phyloP scores from a whole-genome alignment of 257 asterid species.

The Jasminum sambac region DNA sequence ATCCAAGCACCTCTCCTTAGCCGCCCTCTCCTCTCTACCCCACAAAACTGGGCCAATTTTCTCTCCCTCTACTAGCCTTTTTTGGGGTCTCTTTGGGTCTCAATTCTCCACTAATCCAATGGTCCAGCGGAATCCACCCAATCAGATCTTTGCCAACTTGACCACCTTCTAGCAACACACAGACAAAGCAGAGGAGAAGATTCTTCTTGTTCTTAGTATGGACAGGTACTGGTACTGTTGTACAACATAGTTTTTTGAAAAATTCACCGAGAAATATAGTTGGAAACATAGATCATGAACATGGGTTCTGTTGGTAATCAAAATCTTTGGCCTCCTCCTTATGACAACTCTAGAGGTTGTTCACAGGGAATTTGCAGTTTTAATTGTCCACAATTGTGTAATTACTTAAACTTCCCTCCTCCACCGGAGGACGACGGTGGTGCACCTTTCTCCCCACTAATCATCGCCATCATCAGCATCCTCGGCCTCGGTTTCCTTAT shows the following conservation, averaged over 20 bases:
- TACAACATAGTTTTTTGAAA: neutral
- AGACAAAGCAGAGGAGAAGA: neutral
- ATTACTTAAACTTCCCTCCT: constrained; percentile 34
- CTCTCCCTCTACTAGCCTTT: neutral
- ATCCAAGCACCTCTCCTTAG: constrained; percentile 9
- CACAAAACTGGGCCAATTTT: neutral
- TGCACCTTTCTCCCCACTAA: constrained; percentile 25
- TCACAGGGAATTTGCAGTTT: constrained; percentile 30
- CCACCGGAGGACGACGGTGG: constrained; percentile 22
- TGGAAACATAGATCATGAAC: neutral
- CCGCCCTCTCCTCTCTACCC: neutral
- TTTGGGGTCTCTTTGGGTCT: neutral
- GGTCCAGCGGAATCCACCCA: neutral
- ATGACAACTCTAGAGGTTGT: constrained; percentile 34
- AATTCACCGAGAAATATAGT: neutral
- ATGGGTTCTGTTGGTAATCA: constrained; percentile 36
- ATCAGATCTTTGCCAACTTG: neutral
- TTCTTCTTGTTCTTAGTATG: neutral
- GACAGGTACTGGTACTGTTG: neutral
- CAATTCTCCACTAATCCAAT: neutral
- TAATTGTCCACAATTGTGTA: constrained; percentile 7
- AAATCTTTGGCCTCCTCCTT: constrained; percentile 37
- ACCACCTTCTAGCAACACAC: neutral
- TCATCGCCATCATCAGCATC: constrained; percentile 48
- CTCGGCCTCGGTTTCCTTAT: constrained; percentile 44